Conservation (phyloP, 331 rosid species). For the Malus hybrid region DNA sequence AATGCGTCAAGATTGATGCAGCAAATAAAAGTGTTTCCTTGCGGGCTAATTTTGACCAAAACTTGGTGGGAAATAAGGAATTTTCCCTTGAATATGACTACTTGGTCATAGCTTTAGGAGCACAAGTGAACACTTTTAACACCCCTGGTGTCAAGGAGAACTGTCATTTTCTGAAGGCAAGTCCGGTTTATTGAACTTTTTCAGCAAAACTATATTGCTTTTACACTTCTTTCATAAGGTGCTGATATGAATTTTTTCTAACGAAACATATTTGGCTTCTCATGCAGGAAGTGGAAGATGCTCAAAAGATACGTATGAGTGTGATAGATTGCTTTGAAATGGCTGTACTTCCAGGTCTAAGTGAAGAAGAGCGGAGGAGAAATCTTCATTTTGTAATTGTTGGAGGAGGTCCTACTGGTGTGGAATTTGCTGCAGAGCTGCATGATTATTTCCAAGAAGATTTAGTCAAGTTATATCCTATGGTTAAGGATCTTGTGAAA, state of each 20-base stretch:
- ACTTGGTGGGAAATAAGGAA: slow-evolving; percentile 52
- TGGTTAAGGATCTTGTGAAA: slow-evolving; percentile 65
- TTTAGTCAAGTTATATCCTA: slow-evolving; percentile 61
- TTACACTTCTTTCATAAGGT: background rate
- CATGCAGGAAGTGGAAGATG: slow-evolving; percentile 83
- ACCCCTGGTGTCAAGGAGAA: slow-evolving; percentile 90
- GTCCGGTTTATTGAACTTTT: background rate
- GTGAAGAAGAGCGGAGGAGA: slow-evolving; percentile 62
- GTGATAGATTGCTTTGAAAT: slow-evolving; percentile 93
- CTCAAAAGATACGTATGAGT: slow-evolving; percentile 68
- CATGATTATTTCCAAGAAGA: slow-evolving; percentile 82
- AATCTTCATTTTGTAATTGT: slow-evolving; percentile 95
- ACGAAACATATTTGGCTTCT: slow-evolving; percentile 10
- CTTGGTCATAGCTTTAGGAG: slow-evolving; percentile 76
- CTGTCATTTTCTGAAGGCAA: slow-evolving; percentile 91
- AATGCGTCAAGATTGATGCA: slow-evolving; percentile 81
- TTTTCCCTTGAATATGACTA: slow-evolving; percentile 81
- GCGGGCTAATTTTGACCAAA: slow-evolving; percentile 39
- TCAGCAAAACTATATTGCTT: background rate
- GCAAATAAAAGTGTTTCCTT: slow-evolving; percentile 57
- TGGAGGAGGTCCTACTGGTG: slow-evolving; percentile 99
- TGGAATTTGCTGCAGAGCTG: slow-evolving; percentile 97
- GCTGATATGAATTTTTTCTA: slow-evolving; percentile 1
- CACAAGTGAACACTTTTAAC: slow-evolving; percentile 86
- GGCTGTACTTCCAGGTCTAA: slow-evolving; percentile 73